phyloP scores from a whole-genome alignment of 2,329 filamentous ascomycete species.

The Cylindrodendrum hubeiense region DNA sequence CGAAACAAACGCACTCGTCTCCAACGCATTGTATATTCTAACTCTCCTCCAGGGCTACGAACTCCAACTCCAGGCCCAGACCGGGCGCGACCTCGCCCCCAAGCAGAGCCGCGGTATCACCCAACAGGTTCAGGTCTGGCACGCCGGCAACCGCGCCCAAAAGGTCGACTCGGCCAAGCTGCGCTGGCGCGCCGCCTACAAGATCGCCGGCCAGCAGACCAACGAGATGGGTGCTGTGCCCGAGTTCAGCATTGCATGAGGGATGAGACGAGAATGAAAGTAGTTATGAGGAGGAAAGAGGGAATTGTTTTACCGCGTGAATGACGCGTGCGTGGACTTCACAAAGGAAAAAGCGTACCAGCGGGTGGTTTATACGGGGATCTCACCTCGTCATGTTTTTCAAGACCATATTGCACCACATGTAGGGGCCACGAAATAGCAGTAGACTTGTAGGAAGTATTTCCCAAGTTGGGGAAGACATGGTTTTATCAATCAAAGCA shows the following conservation, averaged over 20 bases:
- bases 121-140: constrained; percentile 81
- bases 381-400: constrained; percentile 3
- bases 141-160: constrained; percentile 74
- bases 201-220: constrained; percentile 72
- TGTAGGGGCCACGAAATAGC: constrained; percentile 4
- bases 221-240: constrained; percentile 89
- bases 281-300: neutral
- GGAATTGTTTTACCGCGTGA: neutral
- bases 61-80: constrained; percentile 86
- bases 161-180: constrained; percentile 88
- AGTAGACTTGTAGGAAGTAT: constrained; percentile 18
- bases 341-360: constrained; percentile 23
- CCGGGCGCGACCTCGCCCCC: constrained; percentile 80
- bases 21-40: constrained; percentile 1
- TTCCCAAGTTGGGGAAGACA: constrained; percentile 6
- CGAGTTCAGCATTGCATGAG: constrained; percentile 78
- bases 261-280: neutral
- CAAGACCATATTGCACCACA: neutral
- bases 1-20: neutral
- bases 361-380: constrained; percentile 14
- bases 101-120: constrained; percentile 81
- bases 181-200: constrained; percentile 89
- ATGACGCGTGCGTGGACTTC: neutral
- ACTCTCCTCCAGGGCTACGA: constrained; percentile 74
- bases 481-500: neutral